Evolutionary conservation across 345 rosid genomes (phyloP).

Genomic region (Erodium maritimum): DNA sequence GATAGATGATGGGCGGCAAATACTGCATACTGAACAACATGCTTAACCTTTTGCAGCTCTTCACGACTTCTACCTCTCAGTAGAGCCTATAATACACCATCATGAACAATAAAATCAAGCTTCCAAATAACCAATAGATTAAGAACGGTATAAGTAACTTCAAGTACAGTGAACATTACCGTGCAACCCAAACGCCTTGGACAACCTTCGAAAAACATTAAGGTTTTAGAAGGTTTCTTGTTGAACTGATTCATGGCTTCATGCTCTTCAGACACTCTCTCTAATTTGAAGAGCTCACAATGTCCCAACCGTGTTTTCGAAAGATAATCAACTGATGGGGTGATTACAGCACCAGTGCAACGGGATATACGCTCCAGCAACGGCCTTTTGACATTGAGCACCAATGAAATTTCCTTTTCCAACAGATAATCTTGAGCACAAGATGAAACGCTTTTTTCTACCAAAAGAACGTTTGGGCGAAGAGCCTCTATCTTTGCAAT

Average conservation of each 20-base stretch:
- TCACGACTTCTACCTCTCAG: conserved; percentile 68
- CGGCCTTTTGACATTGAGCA: conserved; percentile 72
- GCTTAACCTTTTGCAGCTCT: conserved; percentile 86
- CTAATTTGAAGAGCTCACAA: conserved; percentile 76
- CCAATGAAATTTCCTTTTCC: conserved; percentile 83
- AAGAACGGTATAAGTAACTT: too few species aligned
- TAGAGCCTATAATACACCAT: conserved; percentile 35
- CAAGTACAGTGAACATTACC: conserved; percentile 25
- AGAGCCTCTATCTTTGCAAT: conserved; percentile 75
- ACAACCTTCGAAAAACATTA: conserved; percentile 99
- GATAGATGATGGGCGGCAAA: conserved; percentile 98
- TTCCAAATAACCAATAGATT: too few species aligned
- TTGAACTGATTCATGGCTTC: conserved; percentile 48
- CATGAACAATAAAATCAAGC: not conserved
- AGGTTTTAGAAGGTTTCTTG: conserved; percentile 72
- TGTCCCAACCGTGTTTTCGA: conserved; percentile 59
- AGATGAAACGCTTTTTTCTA: conserved; percentile 90
- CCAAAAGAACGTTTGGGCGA: conserved; percentile 85
- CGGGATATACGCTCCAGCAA: conserved; percentile 86
- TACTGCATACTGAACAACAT: conserved; percentile 75
- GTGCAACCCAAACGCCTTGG: conserved; percentile 98
- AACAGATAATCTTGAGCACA: conserved; percentile 72
- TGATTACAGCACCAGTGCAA: conserved; percentile 75
- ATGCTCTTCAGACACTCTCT: conserved; percentile 66
- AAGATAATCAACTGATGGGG: conserved; percentile 57